These are phyloP conservation scores for Chenopodium berlandieri DNA, from an alignment of 148 eudicot genomes.

Conservation along the genomic window DNA sequence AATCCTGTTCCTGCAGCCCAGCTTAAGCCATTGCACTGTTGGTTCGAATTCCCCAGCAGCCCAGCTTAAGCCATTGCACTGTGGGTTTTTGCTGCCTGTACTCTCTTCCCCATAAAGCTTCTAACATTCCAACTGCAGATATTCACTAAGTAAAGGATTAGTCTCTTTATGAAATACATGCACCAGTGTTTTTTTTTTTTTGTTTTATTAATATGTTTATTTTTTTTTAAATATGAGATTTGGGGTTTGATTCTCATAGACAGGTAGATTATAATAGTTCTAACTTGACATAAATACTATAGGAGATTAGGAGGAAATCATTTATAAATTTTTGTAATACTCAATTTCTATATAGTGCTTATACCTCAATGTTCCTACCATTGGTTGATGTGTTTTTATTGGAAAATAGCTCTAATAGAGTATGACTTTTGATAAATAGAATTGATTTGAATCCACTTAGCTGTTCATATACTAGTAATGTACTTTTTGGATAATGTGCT, in stretches of 20 bases:
- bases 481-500: background rate
- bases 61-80: background rate
- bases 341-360: background rate
- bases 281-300: background rate
- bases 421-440: background rate
- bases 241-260: background rate
- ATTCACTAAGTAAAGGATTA: too few species aligned
- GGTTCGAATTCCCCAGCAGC: background rate
- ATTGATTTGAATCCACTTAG: background rate
- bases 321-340: background rate
- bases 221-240: background rate
- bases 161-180: background rate
- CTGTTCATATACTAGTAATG: background rate
- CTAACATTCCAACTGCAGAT: background rate
- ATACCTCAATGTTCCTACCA: background rate
- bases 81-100: background rate
- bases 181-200: background rate
- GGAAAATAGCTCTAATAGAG: background rate
- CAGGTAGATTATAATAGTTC: background rate
- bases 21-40: background rate
- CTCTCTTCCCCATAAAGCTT: background rate
- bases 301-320: background rate
- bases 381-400: background rate
- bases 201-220: too few species aligned
- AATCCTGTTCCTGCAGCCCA: background rate